Base-by-base conservation (phyloP, 768 basidiomycete species). In the Termitomyces sp. region DNA sequence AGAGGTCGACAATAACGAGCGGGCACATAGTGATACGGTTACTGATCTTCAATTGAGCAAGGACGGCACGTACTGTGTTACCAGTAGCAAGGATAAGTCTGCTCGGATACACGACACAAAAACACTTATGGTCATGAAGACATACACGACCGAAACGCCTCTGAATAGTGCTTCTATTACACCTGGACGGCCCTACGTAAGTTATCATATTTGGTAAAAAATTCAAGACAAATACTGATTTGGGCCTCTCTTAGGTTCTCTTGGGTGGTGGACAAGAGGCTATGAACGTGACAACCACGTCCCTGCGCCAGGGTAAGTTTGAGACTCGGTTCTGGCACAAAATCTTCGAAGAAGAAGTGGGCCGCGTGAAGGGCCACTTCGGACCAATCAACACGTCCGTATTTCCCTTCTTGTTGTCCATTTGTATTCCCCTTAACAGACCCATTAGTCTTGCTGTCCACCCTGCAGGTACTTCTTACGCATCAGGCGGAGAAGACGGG, bases 311-410 rank as follows among this genome's bases (percentile, higher is more conserved):
- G 71, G 97, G 96, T 22, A 97, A 98, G 74, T 99, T 99, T 71
- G 97, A 98, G 76, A 93, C 94, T 12, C 82, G 95, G 39, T 98
- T 99, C 78, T 98, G 95, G 94, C 96, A 99, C 79, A 93, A 89
- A 65, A 80, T 96, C 37, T 91, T 96, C 65, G 95, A 96, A 73
- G 95, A 97, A 77, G 96, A 98, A 71, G 89, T 98, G 54, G 95
- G 96, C 18, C 86, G 95, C 12, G 95, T 99, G 43, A 95, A 95
- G 71, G 97, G 97, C 13, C 96, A 98, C 72, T 99, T 98, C 68
- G 93, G 93, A 9, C 93, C 94, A 43, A 87, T 95, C 74, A 95
- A 96, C 74, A 95, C 94, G 95, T 97, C 67, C 64, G 93, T 85
- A 22, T 39, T 24, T 42, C 13, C 36, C 33, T 13, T 42, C 46